These are phyloP conservation scores for Pseudopithomyces chartarum DNA, from an alignment of 2,329 filamentous ascomycete genomes.

Conservation along the genomic window DNA sequence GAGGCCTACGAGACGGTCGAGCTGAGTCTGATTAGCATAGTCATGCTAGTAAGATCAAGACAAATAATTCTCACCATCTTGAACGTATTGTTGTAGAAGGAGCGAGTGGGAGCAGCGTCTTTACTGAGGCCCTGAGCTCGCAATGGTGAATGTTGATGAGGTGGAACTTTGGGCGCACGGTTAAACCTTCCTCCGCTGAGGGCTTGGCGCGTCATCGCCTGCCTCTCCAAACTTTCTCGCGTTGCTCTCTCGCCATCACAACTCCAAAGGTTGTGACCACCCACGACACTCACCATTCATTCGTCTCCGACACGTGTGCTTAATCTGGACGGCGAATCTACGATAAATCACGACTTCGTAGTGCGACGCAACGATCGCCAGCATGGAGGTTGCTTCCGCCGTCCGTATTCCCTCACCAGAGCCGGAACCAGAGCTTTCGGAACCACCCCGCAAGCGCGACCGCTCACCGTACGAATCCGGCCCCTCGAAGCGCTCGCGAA, in stretches of 20 bases:
- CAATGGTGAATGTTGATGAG: constrained; percentile 16
- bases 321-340: neutral
- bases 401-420: constrained; percentile 64
- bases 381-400: constrained; percentile 49
- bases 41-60: neutral
- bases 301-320: neutral
- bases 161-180: constrained; percentile 17
- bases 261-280: neutral
- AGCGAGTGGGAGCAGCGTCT: constrained; percentile 23
- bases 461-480: constrained; percentile 53
- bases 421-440: constrained; percentile 55
- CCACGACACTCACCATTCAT: neutral
- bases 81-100: constrained; percentile 17
- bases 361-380: neutral
- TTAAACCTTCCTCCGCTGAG: constrained; percentile 7
- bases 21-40: constrained; percentile 58
- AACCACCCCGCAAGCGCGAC: constrained; percentile 58
- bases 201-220: constrained; percentile 10
- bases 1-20: constrained; percentile 84
- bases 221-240: constrained; percentile 33
- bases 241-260: constrained; percentile 14
- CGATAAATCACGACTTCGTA: neutral
- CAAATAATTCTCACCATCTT: constrained; percentile 32
- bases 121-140: constrained; percentile 6
- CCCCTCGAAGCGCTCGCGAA: constrained; percentile 45